Base-by-base conservation (phyloP, 495 filamentous ascomycete species). In the Haplographium delicatum region DNA sequence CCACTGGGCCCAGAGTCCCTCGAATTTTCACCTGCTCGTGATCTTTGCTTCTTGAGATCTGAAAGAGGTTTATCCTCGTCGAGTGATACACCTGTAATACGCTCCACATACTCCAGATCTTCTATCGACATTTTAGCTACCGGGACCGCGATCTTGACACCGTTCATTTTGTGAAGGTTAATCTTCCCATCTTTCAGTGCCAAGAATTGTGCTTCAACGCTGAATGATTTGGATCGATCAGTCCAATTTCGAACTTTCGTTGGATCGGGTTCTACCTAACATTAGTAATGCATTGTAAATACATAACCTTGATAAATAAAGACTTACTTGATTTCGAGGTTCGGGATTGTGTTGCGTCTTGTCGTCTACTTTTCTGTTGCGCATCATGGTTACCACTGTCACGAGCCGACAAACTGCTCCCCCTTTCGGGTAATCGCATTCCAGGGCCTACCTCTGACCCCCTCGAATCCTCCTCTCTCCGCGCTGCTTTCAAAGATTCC, bases 61-160 rank as follows among this genome's bases (percentile, higher is more conserved):
- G 86, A 87, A 22, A 96, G 72, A 8, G 94, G 93, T 69, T 96
- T 99, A 55, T 97, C 93, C 63, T 99, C 91, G 60, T 97, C 91
- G 24, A 99, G 71, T 9, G 90, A 96, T 13, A 86, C 72, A n/a
- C 89, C 89, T 13, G 90, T 89, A 11, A 78, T 68, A 45, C 78
- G 78, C 67, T 99, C 93, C 25, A 97, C 91, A 54, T 93, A 96
- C 69, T 96, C 91, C 20, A 99, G 70, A 66, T 99, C 93, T 59
- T 90, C 86, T 34, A 89, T 72, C 2, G 91, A 89, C 93, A 99
- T 99, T 66, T 97, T 97, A 8, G 80, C 67, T 30, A 96, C 80
- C 20, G 93, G 91, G 3, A 99, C 93, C 6, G 93, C 93, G 67
- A 99, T 99, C 66, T 96, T 96, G 41, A 99, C 89, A 9, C 93